Evolutionary conservation across 2,329 filamentous ascomycete species (phyloP).

Genomic region (Ustilaginoidea virens): DNA sequence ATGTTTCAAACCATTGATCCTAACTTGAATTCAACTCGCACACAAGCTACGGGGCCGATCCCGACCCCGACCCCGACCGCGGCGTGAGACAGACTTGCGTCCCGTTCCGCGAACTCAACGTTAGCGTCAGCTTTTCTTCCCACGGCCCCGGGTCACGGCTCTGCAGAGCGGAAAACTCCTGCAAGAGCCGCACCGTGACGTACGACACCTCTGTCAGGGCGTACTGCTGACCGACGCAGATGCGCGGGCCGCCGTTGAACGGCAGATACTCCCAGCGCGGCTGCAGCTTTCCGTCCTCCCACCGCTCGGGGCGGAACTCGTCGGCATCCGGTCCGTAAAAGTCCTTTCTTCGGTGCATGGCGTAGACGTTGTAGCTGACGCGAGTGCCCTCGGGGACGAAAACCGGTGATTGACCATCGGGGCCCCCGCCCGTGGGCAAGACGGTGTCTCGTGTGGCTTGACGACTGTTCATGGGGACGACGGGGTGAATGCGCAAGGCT

Average conservation of each 20-base stretch:
- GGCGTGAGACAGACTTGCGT: slow-evolving; percentile 8
- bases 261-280: slow-evolving; percentile 25
- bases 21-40: too few species aligned
- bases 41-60: too few species aligned
- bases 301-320: slow-evolving; percentile 26
- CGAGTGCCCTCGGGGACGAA: slow-evolving; percentile 29
- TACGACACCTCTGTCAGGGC: slow-evolving; percentile 12
- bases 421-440: slow-evolving; percentile 34
- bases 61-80: too few species aligned
- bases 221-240: slow-evolving; percentile 14
- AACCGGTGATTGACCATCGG: slow-evolving; percentile 26
- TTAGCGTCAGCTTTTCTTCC: slow-evolving; percentile 8
- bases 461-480: slow-evolving; percentile 31
- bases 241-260: slow-evolving; percentile 13
- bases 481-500: slow-evolving; percentile 29
- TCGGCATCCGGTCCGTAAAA: slow-evolving; percentile 23
- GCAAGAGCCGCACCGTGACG: slow-evolving; percentile 10
- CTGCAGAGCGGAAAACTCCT: slow-evolving; percentile 9
- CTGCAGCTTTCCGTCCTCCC: slow-evolving; percentile 17
- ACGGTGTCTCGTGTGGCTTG: slow-evolving; percentile 29
- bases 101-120: slow-evolving; percentile 8
- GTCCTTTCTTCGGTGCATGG: slow-evolving; percentile 21
- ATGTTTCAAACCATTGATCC: too few species aligned
- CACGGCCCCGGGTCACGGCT: slow-evolving; percentile 8
- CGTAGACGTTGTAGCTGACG: slow-evolving; percentile 24